Evolutionary conservation across 169 alveolate species (phyloP), one percentile per base, ranked within the genome.

Genomic region (Eimeria praecox): DNA sequence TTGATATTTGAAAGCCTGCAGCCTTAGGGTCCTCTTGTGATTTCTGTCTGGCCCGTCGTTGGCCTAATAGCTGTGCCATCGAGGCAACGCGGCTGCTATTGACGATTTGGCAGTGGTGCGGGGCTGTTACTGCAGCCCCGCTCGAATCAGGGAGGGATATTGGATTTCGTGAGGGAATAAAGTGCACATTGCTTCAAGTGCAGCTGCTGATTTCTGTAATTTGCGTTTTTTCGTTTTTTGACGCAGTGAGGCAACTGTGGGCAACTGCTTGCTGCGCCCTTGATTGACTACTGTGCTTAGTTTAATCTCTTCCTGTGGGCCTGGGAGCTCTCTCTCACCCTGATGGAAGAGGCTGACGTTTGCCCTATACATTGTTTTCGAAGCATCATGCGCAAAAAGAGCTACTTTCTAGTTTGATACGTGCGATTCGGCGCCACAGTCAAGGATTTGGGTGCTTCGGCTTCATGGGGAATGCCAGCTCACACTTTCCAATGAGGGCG

Each of bases 1-100:
- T 92, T 42, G 95, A 92, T 62, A 42, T 92, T 66, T 77, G 66
- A 85, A 85, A 18, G 30, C 24, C 4, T 14, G 27, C 73, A 30
- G 27, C 30, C 35, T 73, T 52, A 16, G 33, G 52, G 71, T 24
- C 49, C 69, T 18, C 46, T 22, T 49, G 62, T 49, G 69, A 6
- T 46, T 22, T 20, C 44, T n/a, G 24, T 20, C 90, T 44, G 54
- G 27, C 69, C 38, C 71, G 46, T 52, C 8, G 9, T 38, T 40
- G 69, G 66, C 69, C 69, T 52, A 18, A 2, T 24, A 8, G 69
- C 33, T 82, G 66, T 52, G 12, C 18, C 22, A 42, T 42, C 44
- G 64, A 82, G 27, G 90, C 46, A 20, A 9, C 52, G 42, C 33
- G 27, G 40, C 46, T 52, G 69, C 35, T 52, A 35, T 52, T 46